These are phyloP conservation scores for Skeletonema potamos DNA, from an alignment of 108 stramenopile species.

Conservation along the genomic window DNA sequence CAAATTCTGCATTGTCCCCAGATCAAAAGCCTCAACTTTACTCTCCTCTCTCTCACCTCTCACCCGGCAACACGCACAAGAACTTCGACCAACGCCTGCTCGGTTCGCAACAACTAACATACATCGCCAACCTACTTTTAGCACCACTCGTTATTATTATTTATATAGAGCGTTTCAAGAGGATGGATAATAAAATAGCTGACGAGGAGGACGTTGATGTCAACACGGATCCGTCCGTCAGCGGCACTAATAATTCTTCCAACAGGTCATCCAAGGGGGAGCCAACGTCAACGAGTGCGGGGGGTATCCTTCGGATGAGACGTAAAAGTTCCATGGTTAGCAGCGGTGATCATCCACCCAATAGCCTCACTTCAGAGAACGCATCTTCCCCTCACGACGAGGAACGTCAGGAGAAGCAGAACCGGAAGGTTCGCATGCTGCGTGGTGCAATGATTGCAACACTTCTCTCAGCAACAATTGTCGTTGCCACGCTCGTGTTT, in stretches of 20 bases:
- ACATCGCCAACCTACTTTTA: too few relatives aligned
- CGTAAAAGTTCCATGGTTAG: background rate
- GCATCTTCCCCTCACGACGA: background rate
- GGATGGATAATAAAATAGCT: background rate
- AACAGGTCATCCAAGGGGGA: background rate
- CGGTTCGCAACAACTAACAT: too few relatives aligned
- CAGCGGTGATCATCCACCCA: background rate
- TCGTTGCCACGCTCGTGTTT: slow-evolving; percentile 24
- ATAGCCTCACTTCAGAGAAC: background rate
- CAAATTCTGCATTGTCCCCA: too few relatives aligned
- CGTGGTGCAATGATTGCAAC: slow-evolving; percentile 25
- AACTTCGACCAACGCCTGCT: too few relatives aligned
- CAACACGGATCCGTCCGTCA: background rate
- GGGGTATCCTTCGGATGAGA: background rate
- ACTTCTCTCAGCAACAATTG: slow-evolving; percentile 27
- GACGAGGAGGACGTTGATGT: background rate
- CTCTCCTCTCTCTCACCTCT: too few relatives aligned
- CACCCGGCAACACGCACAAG: too few relatives aligned
- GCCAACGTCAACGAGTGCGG: background rate
- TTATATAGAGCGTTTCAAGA: background rate
- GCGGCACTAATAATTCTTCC: background rate
- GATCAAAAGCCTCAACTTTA: too few relatives aligned
- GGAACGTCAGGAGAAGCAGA: slow-evolving; percentile 9
- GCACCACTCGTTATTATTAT: too few relatives aligned
- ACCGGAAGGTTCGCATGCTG: slow-evolving; percentile 28